Evolutionary conservation across 139 green algal species (phyloP).

Genomic region (Picocystis salinarum): DNA sequence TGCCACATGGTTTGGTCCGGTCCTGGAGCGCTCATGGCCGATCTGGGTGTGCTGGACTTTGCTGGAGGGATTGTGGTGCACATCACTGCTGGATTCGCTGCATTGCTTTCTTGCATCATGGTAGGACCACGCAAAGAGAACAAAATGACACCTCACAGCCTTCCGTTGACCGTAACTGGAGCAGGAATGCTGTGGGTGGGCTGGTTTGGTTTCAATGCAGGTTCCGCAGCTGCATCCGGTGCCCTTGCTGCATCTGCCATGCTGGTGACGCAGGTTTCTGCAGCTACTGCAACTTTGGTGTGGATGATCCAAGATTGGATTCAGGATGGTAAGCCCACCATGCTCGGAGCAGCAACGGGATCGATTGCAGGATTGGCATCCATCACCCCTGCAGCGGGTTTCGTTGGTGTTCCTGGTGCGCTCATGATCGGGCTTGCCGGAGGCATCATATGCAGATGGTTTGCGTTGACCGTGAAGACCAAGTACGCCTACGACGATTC

Average conservation of each 20-base stretch:
- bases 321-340: conserved; percentile 8
- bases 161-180: conserved; percentile 11
- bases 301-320: conserved; percentile 6
- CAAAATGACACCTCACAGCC: conserved; percentile 13
- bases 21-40: conserved; percentile 6
- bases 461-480: conserved; percentile 14
- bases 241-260: conserved; percentile 11
- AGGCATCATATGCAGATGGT: conserved; percentile 16
- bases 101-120: conserved; percentile 7
- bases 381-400: conserved; percentile 17
- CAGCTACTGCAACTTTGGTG: conserved; percentile 5
- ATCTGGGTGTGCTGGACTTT: conserved; percentile 19
- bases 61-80: conserved; percentile 25
- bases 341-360: conserved; percentile 9
- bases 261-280: conserved; percentile 13
- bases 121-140: conserved; percentile 13
- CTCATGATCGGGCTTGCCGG: conserved; percentile 7
- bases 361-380: conserved; percentile 15
- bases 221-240: conserved; percentile 9
- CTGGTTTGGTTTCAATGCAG: conserved; percentile 27
- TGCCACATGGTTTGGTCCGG: conserved; percentile 18
- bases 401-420: conserved; percentile 12
- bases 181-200: conserved; percentile 24
- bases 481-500: conserved; percentile 22
- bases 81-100: conserved; percentile 18